These are phyloP conservation scores for Diaporthe citrichinensis DNA, from an alignment of 2,329 filamentous ascomycete genomes.

Conservation along the genomic window DNA sequence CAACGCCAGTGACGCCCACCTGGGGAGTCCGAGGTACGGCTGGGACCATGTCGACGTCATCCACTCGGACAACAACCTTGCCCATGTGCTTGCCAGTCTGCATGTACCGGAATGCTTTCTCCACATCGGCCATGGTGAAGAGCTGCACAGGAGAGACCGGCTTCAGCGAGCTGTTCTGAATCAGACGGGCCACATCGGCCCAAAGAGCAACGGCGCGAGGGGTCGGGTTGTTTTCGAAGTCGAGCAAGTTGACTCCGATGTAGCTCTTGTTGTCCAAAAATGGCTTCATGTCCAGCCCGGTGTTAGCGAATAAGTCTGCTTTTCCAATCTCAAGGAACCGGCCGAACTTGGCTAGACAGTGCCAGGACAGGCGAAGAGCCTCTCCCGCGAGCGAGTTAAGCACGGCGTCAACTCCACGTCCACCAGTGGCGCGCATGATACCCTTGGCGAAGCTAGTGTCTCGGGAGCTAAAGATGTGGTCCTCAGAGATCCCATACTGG, in stretches of 20 bases:
- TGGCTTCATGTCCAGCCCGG: constrained; percentile 45
- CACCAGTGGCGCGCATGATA: constrained; percentile 44
- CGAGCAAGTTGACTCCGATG: constrained; percentile 32
- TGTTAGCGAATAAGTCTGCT: constrained; percentile 19
- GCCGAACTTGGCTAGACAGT: constrained; percentile 39
- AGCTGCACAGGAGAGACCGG: neutral
- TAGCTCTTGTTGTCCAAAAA: constrained; percentile 27
- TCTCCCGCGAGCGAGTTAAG: constrained; percentile 48
- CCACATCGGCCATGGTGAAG: neutral
- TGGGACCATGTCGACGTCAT: constrained; percentile 5
- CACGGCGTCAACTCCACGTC: constrained; percentile 49
- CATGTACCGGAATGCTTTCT: constrained; percentile 22
- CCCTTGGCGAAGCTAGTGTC: constrained; percentile 45
- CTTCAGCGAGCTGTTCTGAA: neutral
- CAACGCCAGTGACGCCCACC: constrained; percentile 35
- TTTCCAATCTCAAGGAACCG: constrained; percentile 41
- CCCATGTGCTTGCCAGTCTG: constrained; percentile 35
- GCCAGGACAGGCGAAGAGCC: constrained; percentile 43
- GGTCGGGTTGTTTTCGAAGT: constrained; percentile 23
- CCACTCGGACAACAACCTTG: constrained; percentile 27
- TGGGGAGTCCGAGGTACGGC: constrained; percentile 32
- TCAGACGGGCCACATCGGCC: neutral
- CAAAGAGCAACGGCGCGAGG: neutral
- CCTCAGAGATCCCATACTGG: constrained; percentile 50
- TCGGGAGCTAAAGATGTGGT: constrained; percentile 55